phyloP scores from a whole-genome alignment of 2,329 filamentous ascomycete species.

The Scortechinia acanthostroma region DNA sequence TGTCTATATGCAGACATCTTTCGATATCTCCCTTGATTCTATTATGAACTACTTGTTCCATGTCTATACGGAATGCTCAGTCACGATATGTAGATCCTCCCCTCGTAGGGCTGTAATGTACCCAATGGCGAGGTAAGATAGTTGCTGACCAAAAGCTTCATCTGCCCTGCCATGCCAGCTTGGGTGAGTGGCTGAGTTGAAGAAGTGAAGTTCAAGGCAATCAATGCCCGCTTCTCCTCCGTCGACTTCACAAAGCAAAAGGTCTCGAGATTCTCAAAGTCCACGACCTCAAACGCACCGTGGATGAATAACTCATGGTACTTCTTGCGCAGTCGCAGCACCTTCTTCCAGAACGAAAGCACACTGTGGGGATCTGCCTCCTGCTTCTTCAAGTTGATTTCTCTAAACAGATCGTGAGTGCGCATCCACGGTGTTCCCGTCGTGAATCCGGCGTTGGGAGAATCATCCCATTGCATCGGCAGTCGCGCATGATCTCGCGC shows the following conservation, averaged over 20 bases:
- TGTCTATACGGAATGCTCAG: too few relatives aligned
- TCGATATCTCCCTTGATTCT: too few relatives aligned
- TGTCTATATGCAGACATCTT: too few relatives aligned
- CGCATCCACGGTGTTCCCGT: constrained; percentile 48
- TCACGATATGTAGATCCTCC: too few relatives aligned
- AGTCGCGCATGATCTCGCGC: constrained; percentile 54
- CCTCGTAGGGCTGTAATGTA: too few relatives aligned
- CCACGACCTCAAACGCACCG: constrained; percentile 46
- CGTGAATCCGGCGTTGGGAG: constrained; percentile 55
- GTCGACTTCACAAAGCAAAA: constrained; percentile 51
- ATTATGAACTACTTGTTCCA: too few relatives aligned
- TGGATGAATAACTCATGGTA: constrained; percentile 53
- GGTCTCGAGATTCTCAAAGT: constrained; percentile 38
- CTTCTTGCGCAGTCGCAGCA: constrained; percentile 40
- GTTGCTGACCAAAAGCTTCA: too few relatives aligned
- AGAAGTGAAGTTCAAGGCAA: too few relatives aligned
- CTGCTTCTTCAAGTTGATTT: constrained; percentile 47
- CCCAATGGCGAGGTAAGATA: too few relatives aligned
- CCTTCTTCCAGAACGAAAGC: constrained; percentile 49
- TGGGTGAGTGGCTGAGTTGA: too few relatives aligned
- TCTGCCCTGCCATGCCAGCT: too few relatives aligned
- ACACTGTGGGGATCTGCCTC: constrained; percentile 34
- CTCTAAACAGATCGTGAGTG: constrained; percentile 47
- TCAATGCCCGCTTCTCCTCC: too few relatives aligned
- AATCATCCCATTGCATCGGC: constrained; percentile 59